phyloP scores from a whole-genome alignment of 352 stramenopile genomes.

The Globisporangium lucens region DNA sequence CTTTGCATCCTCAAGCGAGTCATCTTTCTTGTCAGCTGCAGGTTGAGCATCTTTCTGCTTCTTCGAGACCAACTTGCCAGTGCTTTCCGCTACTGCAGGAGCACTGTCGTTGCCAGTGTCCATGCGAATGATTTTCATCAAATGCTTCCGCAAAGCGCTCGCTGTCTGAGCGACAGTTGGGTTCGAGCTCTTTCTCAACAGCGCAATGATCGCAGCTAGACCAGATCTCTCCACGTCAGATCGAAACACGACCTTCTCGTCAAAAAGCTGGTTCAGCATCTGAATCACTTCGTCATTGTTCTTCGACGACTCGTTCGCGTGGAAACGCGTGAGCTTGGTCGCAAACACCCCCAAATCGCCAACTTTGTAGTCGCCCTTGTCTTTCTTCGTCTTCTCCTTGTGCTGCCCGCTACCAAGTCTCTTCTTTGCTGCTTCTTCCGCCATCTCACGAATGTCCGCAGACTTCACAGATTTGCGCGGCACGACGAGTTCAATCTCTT shows the following conservation, averaged over 20 bases:
- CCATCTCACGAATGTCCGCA: slow-evolving; percentile 70
- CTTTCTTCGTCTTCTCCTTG: slow-evolving; percentile 47
- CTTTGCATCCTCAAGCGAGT: not conserved
- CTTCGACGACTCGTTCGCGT: slow-evolving; percentile 67
- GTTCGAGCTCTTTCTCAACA: slow-evolving; percentile 64
- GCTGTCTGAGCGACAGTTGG: slow-evolving; percentile 67
- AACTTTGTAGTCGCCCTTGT: slow-evolving; percentile 69
- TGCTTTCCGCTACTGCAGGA: slow-evolving; percentile 28
- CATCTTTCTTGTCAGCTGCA: slow-evolving; percentile 2
- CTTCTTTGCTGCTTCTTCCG: slow-evolving; percentile 63
- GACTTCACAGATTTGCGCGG: slow-evolving; percentile 78
- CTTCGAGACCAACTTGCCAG: slow-evolving; percentile 26
- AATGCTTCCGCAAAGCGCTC: slow-evolving; percentile 73
- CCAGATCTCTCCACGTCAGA: slow-evolving; percentile 70
- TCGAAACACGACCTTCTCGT: slow-evolving; percentile 65
- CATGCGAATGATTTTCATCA: slow-evolving; percentile 62
- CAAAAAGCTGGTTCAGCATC: slow-evolving; percentile 73
- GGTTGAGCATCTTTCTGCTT: slow-evolving; percentile 16
- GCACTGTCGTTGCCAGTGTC: slow-evolving; percentile 34
- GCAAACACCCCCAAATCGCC: slow-evolving; percentile 54
- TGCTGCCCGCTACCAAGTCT: slow-evolving; percentile 25
- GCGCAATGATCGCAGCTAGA: slow-evolving; percentile 61
- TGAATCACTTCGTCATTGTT: slow-evolving; percentile 71
- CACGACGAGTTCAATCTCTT: slow-evolving; percentile 76
- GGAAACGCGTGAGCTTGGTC: slow-evolving; percentile 56